Conservation (phyloP, 345 rosid genomes). For the Erodium maritimum region DNA sequence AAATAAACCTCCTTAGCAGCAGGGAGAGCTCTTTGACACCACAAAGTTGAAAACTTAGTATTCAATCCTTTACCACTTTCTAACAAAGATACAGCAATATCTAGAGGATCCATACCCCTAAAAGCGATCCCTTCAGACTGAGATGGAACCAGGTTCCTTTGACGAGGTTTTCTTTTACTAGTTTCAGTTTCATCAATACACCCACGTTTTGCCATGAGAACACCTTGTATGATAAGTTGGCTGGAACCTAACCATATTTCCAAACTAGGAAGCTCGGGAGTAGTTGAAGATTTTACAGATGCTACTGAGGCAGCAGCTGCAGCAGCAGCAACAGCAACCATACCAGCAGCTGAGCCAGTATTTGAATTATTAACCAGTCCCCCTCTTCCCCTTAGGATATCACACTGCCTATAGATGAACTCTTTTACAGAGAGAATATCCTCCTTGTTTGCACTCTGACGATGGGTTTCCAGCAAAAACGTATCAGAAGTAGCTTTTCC, state of each 20-base stretch:
- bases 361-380: constrained; percentile 36
- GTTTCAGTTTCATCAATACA: constrained; percentile 35
- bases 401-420: constrained; percentile 57
- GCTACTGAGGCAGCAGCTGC: constrained; percentile 79
- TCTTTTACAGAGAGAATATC: constrained; percentile 58
- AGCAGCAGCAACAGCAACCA: constrained; percentile 85
- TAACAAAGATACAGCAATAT: constrained; percentile 47
- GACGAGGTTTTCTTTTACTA: constrained; percentile 44
- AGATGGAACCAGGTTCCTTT: constrained; percentile 24
- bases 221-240: constrained; percentile 36
- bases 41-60: constrained; percentile 46
- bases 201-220: constrained; percentile 44
- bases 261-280: constrained; percentile 59
- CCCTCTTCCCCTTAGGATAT: constrained; percentile 71
- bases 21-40: constrained; percentile 75
- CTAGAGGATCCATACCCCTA: constrained; percentile 37
- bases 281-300: constrained; percentile 37
- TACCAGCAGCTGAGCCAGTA: constrained; percentile 48
- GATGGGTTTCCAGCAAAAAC: constrained; percentile 58
- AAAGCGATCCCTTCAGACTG: constrained; percentile 36
- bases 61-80: constrained; percentile 61
- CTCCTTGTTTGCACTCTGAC: constrained; percentile 46
- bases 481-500: constrained; percentile 63
- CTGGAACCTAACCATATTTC: constrained; percentile 59
- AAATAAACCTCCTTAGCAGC: constrained; percentile 64